Evolutionary conservation across 2,329 filamentous ascomycete genomes (phyloP).

Genomic region (Plectosphaerella plurivora): DNA sequence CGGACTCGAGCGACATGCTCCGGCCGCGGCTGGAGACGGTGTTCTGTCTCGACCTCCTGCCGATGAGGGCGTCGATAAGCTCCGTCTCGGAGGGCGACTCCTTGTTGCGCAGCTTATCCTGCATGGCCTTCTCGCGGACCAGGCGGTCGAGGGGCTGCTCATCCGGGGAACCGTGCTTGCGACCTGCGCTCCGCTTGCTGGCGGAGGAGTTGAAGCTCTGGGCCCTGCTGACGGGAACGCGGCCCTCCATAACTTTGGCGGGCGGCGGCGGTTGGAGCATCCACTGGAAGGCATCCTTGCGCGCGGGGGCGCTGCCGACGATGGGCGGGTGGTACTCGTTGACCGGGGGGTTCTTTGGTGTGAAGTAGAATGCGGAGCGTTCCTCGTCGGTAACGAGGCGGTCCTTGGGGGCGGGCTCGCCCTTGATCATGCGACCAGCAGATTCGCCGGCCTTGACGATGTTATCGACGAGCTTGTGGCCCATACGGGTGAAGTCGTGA

Average conservation of each 20-base stretch:
- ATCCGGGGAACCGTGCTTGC: slow-evolving; percentile 22
- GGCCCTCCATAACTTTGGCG: slow-evolving; percentile 87
- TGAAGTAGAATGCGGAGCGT: slow-evolving; percentile 55
- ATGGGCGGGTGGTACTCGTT: slow-evolving; percentile 85
- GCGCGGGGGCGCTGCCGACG: slow-evolving; percentile 68
- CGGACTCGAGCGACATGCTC: slow-evolving; percentile 29
- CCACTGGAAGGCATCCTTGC: slow-evolving; percentile 72
- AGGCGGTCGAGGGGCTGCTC: slow-evolving; percentile 36
- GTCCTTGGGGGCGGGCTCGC: slow-evolving; percentile 47
- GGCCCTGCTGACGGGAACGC: slow-evolving; percentile 64
- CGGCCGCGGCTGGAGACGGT: slow-evolving; percentile 21
- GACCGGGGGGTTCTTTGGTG: slow-evolving; percentile 64
- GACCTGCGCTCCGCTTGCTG: slow-evolving; percentile 36
- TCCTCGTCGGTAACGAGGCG: slow-evolving; percentile 45
- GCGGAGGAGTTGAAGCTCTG: slow-evolving; percentile 51
- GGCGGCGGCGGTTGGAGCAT: slow-evolving; percentile 92
- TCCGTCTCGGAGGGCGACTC: slow-evolving; percentile 36
- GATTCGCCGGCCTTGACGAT: slow-evolving; percentile 55
- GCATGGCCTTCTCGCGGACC: slow-evolving; percentile 39
- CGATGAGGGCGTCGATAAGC: slow-evolving; percentile 37
- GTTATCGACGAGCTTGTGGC: slow-evolving; percentile 53
- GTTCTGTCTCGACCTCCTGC: slow-evolving; percentile 7
- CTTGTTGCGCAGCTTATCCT: slow-evolving; percentile 39
- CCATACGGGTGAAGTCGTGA: slow-evolving; percentile 47
- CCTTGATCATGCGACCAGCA: slow-evolving; percentile 50